Conservation (phyloP, 1,284 basidiomycete genomes). For the Vanrija humicola region DNA sequence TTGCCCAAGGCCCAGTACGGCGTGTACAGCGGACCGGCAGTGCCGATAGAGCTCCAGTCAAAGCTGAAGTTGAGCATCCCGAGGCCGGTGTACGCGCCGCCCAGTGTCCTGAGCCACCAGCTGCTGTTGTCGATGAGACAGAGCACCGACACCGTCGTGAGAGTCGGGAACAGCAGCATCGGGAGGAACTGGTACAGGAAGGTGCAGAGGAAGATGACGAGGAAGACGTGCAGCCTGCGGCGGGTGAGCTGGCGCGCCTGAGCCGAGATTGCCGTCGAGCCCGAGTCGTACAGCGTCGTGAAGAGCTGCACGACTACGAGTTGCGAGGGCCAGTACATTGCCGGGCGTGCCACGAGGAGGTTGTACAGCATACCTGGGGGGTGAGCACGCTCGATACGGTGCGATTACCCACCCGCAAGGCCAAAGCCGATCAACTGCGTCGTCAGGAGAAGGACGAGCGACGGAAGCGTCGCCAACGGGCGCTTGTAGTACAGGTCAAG, state of each 20-base stretch:
- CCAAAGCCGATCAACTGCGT: constrained; percentile 57
- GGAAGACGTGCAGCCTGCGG: constrained; percentile 50
- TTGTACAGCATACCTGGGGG: constrained; percentile 45
- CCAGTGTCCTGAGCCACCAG: constrained; percentile 49
- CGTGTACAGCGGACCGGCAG: constrained; percentile 52
- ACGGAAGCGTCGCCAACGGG: constrained; percentile 41
- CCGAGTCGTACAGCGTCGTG: constrained; percentile 51
- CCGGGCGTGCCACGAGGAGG: constrained; percentile 43
- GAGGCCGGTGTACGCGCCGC: constrained; percentile 53
- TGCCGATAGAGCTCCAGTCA: constrained; percentile 53
- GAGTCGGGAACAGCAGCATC: constrained; percentile 51
- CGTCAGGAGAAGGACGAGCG: constrained; percentile 56
- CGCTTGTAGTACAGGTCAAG: constrained; percentile 50
- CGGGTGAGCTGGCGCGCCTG: constrained; percentile 37
- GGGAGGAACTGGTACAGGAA: constrained; percentile 54
- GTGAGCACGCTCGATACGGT: not conserved
- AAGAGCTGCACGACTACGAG: constrained; percentile 54
- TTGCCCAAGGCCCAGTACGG: constrained; percentile 53
- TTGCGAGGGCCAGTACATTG: constrained; percentile 52
- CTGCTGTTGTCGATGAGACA: constrained; percentile 51
- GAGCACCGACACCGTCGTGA: constrained; percentile 52
- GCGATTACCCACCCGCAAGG: constrained; percentile 46
- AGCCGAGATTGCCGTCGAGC: constrained; percentile 10
- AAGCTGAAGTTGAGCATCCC: constrained; percentile 53
- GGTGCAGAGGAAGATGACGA: constrained; percentile 46